Conservation (phyloP, 148 eudicot species). For the Beta vulgaris region DNA sequence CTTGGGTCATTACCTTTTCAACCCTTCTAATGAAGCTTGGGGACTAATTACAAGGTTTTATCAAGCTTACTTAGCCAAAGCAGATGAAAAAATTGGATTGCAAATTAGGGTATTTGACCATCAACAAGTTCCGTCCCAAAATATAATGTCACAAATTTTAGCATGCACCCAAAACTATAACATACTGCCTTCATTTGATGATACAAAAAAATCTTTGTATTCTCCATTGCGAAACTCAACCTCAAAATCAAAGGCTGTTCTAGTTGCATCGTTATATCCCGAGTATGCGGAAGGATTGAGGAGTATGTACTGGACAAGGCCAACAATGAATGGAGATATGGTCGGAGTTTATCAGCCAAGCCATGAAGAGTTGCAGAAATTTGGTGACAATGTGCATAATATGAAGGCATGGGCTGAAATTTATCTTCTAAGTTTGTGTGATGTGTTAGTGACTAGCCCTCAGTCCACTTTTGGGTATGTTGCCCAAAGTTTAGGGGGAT, state of each 20-base stretch:
- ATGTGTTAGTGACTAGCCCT: slow-evolving; percentile 73
- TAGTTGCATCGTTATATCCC: slow-evolving; percentile 57
- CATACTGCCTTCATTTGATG: slow-evolving; percentile 48
- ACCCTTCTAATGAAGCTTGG: slow-evolving; percentile 75
- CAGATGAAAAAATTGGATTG: slow-evolving; percentile 69
- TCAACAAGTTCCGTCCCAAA: slow-evolving; percentile 31
- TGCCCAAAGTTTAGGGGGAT: slow-evolving; percentile 77
- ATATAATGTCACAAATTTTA: slow-evolving; percentile 53
- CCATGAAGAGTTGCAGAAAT: slow-evolving; percentile 62
- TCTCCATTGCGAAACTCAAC: slow-evolving; percentile 13
- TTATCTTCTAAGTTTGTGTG: slow-evolving; percentile 70
- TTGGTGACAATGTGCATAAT: slow-evolving; percentile 45
- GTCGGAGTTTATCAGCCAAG: slow-evolving; percentile 69
- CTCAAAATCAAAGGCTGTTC: slow-evolving; percentile 37
- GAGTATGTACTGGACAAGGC: slow-evolving; percentile 52
- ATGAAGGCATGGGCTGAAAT: slow-evolving; percentile 86
- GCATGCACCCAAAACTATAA: slow-evolving; percentile 45
- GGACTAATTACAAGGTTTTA: slow-evolving; percentile 66
- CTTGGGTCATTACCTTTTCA: slow-evolving; percentile 67
- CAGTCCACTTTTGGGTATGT: slow-evolving; percentile 85
- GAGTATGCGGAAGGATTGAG: slow-evolving; percentile 46
- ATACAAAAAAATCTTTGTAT: slow-evolving; percentile 2
- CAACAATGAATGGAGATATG: slow-evolving; percentile 53
- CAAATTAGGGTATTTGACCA: slow-evolving; percentile 59
- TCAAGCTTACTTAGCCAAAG: slow-evolving; percentile 55